Conservation (phyloP, 1,284 basidiomycete species). For the Tilletia walkeri region DNA sequence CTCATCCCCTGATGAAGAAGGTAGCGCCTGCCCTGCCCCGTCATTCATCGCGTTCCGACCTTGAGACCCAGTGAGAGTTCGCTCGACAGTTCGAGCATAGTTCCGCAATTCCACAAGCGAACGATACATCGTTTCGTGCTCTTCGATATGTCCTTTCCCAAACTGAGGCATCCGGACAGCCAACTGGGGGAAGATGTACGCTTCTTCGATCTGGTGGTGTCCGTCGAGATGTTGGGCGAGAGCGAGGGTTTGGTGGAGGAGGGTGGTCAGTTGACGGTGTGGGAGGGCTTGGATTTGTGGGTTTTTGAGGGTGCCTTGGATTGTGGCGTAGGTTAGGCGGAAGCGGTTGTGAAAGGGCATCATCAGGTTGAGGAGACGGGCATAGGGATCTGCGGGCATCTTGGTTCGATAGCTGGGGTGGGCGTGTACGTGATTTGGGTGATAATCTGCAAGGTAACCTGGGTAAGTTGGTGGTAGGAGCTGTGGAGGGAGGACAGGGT, state of each 20-base stretch:
- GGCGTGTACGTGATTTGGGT: too few relatives aligned
- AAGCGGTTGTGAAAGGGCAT: constrained; percentile 41
- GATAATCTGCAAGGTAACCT: too few relatives aligned
- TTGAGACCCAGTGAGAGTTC: constrained; percentile 2
- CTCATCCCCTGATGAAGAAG: constrained; percentile 17
- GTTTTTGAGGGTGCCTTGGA: constrained; percentile 24
- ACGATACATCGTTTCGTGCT: constrained; percentile 37
- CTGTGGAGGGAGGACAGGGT: too few relatives aligned
- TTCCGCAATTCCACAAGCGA: constrained; percentile 26
- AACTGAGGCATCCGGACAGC: constrained; percentile 44
- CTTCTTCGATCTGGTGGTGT: constrained; percentile 49
- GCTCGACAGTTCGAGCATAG: constrained; percentile 18
- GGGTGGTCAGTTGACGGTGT: background rate
- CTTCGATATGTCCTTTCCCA: constrained; percentile 28
- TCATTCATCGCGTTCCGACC: constrained; percentile 16
- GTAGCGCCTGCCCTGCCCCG: constrained; percentile 8
- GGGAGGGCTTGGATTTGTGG: constrained; percentile 22
- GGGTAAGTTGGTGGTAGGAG: too few relatives aligned
- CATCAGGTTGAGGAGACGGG: constrained; percentile 38
- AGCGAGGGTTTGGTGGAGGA: constrained; percentile 25
- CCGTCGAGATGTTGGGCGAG: constrained; percentile 34
- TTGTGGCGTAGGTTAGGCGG: constrained; percentile 26
- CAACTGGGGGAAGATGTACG: constrained; percentile 44
- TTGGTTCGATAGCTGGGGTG: too few relatives aligned
- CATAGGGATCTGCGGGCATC: constrained; percentile 32